Conservation (phyloP, 495 filamentous ascomycete genomes). For the Amniculicola lignicola region DNA sequence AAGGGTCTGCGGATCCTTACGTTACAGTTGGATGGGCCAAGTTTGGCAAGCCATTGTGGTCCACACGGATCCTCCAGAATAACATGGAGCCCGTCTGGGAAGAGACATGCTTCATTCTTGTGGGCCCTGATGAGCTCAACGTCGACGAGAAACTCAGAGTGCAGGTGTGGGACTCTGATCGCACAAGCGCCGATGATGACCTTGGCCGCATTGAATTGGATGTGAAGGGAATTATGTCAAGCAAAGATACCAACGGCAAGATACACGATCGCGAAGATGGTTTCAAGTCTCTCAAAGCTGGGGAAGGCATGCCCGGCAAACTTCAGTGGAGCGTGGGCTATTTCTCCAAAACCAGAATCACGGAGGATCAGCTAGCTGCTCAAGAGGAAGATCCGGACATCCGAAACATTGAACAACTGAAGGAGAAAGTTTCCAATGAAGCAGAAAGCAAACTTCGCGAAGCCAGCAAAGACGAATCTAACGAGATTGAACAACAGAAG, state of each 20-base stretch:
- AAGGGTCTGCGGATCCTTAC: slow-evolving; percentile 64
- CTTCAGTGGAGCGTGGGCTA: slow-evolving; percentile 69
- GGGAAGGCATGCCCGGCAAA: slow-evolving; percentile 67
- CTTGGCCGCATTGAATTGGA: slow-evolving; percentile 65
- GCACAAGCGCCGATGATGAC: slow-evolving; percentile 67
- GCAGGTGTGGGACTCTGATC: slow-evolving; percentile 71
- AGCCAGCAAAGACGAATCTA: slow-evolving; percentile 51
- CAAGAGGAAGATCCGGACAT: slow-evolving; percentile 55
- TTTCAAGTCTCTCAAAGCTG: slow-evolving; percentile 56
- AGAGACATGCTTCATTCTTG: slow-evolving; percentile 62
- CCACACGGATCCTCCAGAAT: slow-evolving; percentile 60
- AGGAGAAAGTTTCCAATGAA: slow-evolving; percentile 50
- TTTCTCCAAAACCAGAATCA: slow-evolving; percentile 60
- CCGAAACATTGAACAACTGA: slow-evolving; percentile 51
- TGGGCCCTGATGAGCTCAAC: slow-evolving; percentile 66
- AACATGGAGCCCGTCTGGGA: slow-evolving; percentile 66
- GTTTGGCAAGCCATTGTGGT: slow-evolving; percentile 64
- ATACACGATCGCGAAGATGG: slow-evolving; percentile 58
- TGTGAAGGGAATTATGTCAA: slow-evolving; percentile 61
- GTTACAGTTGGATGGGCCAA: slow-evolving; percentile 72
- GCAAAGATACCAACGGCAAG: slow-evolving; percentile 50
- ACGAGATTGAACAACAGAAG: slow-evolving; percentile 61
- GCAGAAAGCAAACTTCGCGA: slow-evolving; percentile 61
- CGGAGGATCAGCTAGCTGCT: slow-evolving; percentile 50
- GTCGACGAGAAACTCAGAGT: slow-evolving; percentile 65